Base-by-base conservation (phyloP, 495 filamentous ascomycete species). In the Aspergillus indologenus region DNA sequence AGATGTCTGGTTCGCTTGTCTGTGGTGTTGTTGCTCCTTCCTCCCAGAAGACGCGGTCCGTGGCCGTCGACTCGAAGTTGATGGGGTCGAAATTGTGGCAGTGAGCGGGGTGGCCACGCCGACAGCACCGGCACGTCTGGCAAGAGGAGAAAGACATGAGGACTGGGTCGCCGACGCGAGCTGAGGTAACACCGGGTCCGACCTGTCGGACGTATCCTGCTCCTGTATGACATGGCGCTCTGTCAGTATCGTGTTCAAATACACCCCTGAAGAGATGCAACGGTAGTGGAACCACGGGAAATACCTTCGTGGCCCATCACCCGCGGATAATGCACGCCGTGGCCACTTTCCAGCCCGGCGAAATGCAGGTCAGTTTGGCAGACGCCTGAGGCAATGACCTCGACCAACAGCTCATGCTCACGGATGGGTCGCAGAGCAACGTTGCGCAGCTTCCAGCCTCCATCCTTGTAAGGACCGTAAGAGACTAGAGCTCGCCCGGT, bases 151-250 rank as follows among this genome's bases (percentile, higher is more conserved):
- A 77, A 29, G 71, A 72, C 48, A 77, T 63, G 58, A 78, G 66
- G 52, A 79, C 77, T 18, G 72, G 67, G 63, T 82, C 78, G 19
- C 75, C 77, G 4, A 67, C 58, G 45, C 66, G 57, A 15, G 78
- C 67, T n/a, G 67, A 56, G 8, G 68, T 68, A 24, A 72, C 69
- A 1, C 65, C 59, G 31, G 68, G 67, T 19, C 80, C 81, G 20
- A 77, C 31, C 12, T 63, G 65, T 45, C 72, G 61, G 9, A 83
- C 67, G 26, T 75, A 62, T 17, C 81, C 80, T 6, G 77, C 70
- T 24, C 79, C 67, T 67, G 14, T 44, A 18, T 47, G 61, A 53
- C 18, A 53, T 52, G 26, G 60, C 46, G 4, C 31, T 64, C 12
- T 15, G 23, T 48, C 23, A 48, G 45, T 3, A 22, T 48, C 19